Conservation (phyloP, 495 filamentous ascomycete species). For the Aspergillus sclerotiicarbonarius region DNA sequence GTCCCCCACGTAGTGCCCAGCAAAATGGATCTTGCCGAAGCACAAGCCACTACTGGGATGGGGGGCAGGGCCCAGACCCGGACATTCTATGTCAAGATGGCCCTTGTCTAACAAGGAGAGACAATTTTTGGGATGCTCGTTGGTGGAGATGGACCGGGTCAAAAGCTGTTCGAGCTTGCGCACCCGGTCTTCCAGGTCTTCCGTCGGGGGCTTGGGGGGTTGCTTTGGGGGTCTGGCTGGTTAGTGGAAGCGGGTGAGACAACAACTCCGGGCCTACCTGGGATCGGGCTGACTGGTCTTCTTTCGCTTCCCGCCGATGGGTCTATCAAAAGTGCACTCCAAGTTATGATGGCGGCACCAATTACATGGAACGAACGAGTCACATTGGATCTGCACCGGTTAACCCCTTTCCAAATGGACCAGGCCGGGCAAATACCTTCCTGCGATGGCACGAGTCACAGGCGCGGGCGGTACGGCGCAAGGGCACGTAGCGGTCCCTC, state of each 20-base stretch:
- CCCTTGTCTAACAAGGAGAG: background rate
- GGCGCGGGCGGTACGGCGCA: constrained; percentile 3
- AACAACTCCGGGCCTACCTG: background rate
- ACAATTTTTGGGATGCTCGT: background rate
- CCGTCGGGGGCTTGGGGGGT: background rate
- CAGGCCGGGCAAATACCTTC: no score
- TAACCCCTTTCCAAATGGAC: no score
- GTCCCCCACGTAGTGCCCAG: constrained; percentile 1
- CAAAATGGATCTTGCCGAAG: constrained; percentile 8
- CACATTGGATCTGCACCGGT: constrained; percentile 3
- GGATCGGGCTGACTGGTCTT: background rate
- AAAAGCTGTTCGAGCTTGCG: background rate
- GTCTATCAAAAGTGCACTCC: constrained; percentile 4
- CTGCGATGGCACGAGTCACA: constrained; percentile 6
- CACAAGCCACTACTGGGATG: background rate
- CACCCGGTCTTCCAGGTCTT: background rate
- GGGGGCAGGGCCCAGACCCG: background rate
- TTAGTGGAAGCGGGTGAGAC: background rate
- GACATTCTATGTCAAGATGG: background rate
- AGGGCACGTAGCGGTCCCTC: background rate
- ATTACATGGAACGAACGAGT: background rate
- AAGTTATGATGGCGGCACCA: constrained; percentile 7
- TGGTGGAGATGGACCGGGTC: background rate
- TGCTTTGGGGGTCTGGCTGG: background rate
- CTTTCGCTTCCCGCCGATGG: constrained; percentile 3